These are phyloP conservation scores for Boletus patriciae DNA, from an alignment of 768 basidiomycete genomes.

Conservation along the genomic window DNA sequence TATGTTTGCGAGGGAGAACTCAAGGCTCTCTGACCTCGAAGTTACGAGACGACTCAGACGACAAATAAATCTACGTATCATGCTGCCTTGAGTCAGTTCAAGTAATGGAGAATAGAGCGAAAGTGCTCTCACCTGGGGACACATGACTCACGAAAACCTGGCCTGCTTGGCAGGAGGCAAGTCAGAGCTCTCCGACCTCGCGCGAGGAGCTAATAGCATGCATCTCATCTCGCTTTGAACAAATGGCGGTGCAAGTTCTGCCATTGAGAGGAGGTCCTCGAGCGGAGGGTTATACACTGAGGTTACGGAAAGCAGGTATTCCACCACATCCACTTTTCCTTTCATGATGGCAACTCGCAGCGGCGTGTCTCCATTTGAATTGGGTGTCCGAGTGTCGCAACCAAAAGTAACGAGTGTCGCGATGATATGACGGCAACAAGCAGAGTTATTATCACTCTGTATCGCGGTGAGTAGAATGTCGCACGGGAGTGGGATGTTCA, in stretches of 20 bases:
- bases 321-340: neutral
- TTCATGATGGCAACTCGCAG: neutral
- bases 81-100: neutral
- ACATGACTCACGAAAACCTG: neutral
- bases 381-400: neutral
- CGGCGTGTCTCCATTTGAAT: neutral
- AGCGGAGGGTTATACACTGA: neutral
- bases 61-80: no score
- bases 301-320: neutral
- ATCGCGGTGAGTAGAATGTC: conserved; percentile 1
- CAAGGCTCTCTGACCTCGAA: no score
- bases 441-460: neutral
- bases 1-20: no score
- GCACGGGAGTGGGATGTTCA: neutral
- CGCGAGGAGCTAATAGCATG: neutral
- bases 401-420: neutral
- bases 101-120: neutral
- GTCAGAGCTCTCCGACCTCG: neutral
- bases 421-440: neutral
- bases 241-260: neutral
- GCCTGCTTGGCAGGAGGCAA: neutral
- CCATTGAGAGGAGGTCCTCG: neutral
- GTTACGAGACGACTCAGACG: no score
- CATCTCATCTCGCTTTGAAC: neutral
- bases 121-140: neutral